Conservation (phyloP, 2,329 filamentous ascomycete genomes). For the Pseudogymnoascus sp. region DNA sequence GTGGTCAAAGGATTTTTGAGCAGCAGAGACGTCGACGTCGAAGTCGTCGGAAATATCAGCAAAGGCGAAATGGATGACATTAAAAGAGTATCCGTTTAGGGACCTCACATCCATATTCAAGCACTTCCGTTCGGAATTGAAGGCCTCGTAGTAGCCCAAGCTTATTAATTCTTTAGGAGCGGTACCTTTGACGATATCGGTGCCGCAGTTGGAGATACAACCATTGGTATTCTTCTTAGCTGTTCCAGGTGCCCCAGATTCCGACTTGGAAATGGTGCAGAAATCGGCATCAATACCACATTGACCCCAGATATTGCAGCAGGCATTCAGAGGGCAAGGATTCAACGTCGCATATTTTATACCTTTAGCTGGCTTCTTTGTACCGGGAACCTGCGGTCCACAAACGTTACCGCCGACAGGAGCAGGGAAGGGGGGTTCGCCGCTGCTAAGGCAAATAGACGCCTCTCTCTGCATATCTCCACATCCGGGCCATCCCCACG, state of each 20-base stretch:
- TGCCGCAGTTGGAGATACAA: constrained; percentile 35
- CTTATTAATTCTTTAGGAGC: constrained; percentile 13
- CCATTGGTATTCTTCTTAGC: constrained; percentile 27
- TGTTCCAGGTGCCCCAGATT: constrained; percentile 31
- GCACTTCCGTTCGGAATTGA: constrained; percentile 26
- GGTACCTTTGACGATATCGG: constrained; percentile 27
- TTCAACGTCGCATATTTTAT: constrained; percentile 34
- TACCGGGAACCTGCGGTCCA: constrained; percentile 39
- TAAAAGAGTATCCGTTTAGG: constrained; percentile 22
- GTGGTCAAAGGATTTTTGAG: constrained; percentile 26
- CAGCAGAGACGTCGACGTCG: constrained; percentile 21
- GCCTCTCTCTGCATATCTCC: constrained; percentile 24
- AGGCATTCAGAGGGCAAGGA: constrained; percentile 37
- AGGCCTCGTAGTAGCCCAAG: constrained; percentile 32
- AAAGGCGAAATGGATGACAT: constrained; percentile 32
- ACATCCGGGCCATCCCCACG: constrained; percentile 39
- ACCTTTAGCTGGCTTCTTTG: constrained; percentile 27
- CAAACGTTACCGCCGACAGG: constrained; percentile 34
- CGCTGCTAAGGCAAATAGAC: constrained; percentile 35
- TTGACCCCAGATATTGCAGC: constrained; percentile 35
- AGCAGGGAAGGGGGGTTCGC: constrained; percentile 35
- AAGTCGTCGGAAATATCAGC: constrained; percentile 30
- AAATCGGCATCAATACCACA: constrained; percentile 33
- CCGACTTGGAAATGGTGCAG: constrained; percentile 25
- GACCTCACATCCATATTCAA: constrained; percentile 22